Evolutionary conservation across 1,139 yeast species (phyloP).

Genomic region (Saccharomyces hybrid): DNA sequence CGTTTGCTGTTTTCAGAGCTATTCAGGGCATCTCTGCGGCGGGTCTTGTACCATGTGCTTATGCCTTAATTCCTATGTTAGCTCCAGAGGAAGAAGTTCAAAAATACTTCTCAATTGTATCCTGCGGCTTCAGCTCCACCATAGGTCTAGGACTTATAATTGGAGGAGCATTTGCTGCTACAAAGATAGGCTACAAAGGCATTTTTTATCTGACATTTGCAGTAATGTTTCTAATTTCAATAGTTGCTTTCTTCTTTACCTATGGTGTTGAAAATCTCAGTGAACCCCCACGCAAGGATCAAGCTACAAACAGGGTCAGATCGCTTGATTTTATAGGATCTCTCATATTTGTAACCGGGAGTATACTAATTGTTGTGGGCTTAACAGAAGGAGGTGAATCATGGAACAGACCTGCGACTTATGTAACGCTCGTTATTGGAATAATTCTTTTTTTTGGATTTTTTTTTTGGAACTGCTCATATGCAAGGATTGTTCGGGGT

Average conservation of each 20-base stretch:
- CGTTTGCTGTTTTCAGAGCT: conserved; percentile 34
- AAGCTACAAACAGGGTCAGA: conserved; percentile 10
- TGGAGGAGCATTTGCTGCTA: conserved; percentile 34
- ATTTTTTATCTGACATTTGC: conserved; percentile 32
- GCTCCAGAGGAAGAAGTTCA: conserved; percentile 25
- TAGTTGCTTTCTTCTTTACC: conserved; percentile 16
- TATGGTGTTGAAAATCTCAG: neutral
- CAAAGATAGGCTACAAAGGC: conserved; percentile 31
- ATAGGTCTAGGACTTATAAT: conserved; percentile 32
- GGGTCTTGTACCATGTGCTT: conserved; percentile 31
- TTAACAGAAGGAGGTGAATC: conserved; percentile 33
- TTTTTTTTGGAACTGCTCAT: neutral
- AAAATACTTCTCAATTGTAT: conserved; percentile 24
- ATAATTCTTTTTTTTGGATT: neutral
- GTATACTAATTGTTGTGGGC: conserved; percentile 31
- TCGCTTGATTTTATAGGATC: conserved; percentile 30
- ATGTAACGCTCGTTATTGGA: neutral
- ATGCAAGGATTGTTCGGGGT: neutral
- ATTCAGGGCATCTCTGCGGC: conserved; percentile 36
- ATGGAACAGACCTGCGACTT: conserved; percentile 31
- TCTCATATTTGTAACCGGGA: conserved; percentile 25
- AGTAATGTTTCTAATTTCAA: conserved; percentile 8
- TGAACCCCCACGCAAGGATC: neutral
- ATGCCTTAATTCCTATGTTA: conserved; percentile 30
- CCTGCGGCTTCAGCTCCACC: conserved; percentile 25